Percentiles rank a stretch among this genome's conserved stretches.
These are phyloP conservation scores for Lipomyces orientalis DNA, from an alignment of 805 yeast genomes.

Conservation along the genomic window DNA sequence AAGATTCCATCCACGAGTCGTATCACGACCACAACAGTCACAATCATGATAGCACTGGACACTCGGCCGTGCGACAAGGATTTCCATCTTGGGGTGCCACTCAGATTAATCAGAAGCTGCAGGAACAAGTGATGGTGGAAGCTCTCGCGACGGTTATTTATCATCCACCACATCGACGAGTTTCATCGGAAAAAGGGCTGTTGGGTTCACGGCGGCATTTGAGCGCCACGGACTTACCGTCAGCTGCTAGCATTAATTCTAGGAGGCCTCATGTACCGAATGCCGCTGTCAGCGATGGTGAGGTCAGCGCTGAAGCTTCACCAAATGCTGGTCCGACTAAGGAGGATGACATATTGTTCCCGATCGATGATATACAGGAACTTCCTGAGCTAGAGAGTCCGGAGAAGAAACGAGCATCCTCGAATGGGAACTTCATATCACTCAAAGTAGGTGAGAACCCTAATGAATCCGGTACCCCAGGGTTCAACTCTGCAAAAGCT, in stretches of 20 bases:
- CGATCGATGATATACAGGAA: constrained; percentile 29
- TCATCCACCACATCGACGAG: constrained; percentile 34
- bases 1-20: constrained; percentile 37
- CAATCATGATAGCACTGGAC: background rate
- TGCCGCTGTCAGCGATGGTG: constrained; percentile 28
- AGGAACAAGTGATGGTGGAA: constrained; percentile 72
- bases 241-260: background rate
- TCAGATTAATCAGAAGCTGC: constrained; percentile 69
- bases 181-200: constrained; percentile 6
- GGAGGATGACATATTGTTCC: constrained; percentile 31
- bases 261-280: background rate
- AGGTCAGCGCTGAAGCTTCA: constrained; percentile 25
- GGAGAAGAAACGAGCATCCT: background rate
- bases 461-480: background rate
- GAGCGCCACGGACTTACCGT: constrained; percentile 15
- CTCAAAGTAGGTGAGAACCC: background rate
- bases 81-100: constrained; percentile 60
- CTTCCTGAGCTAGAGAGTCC: background rate
- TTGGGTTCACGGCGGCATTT: background rate
- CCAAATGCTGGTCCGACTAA: constrained; percentile 16
- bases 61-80: constrained; percentile 3
- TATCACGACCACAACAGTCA: constrained; percentile 11
- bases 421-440: background rate
- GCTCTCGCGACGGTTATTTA: constrained; percentile 63
- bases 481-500: background rate